Base-by-base conservation (phyloP, 2,329 filamentous ascomycete genomes). In the Didymella arachidicola region DNA sequence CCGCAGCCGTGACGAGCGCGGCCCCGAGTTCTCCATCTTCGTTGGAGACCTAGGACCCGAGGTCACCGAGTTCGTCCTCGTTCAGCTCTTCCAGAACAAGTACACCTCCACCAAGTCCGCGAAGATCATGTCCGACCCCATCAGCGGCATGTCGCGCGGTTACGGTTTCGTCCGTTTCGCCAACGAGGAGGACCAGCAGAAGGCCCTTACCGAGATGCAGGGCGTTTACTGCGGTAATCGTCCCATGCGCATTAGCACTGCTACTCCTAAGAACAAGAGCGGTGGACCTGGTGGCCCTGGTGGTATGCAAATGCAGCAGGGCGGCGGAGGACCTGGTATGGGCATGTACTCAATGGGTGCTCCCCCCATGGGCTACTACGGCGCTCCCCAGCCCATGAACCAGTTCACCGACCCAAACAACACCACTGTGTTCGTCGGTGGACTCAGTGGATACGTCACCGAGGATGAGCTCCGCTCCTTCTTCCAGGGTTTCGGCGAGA, bases 391-490 rank as follows among this genome's bases (percentile, higher is more conserved):
- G 79, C 89, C 89, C 66, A 98, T 99, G 95, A 99, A 99, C 82
- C 95, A 99, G 81, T 99, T 99, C 83, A 99, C 95, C 36, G 95
- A 99, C 73, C 95, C 95, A 12, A 99, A 99, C 86, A 99, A 99
- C 83, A 99, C 95, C 18, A 99, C 95, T 19, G 95, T 99, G 63
- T 99, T 99, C 72, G 95, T 99, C 54, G 95, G 95, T 67, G 95
- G 95, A 53, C 87, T 99, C 5, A 97, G 93, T 36, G 95, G 95
- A 66, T 99, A 99, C 73, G 95, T 99, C 63, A 99, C 95, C 46
- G 95, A 99, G 83, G 95, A 99, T 73, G 95, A 99, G 84, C 89
- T 99, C n/a, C 92, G 95, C 64, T 97, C 93, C 0, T 99, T 99
- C 86, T 99, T 99, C 89, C 95, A 99, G 80, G 95, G 95, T 70